A percentile compares a stretch with the other conserved stretches of the same genome.
These are phyloP conservation scores for Phallus indusiatus DNA, from an alignment of 768 basidiomycete genomes.

Conservation along the genomic window DNA sequence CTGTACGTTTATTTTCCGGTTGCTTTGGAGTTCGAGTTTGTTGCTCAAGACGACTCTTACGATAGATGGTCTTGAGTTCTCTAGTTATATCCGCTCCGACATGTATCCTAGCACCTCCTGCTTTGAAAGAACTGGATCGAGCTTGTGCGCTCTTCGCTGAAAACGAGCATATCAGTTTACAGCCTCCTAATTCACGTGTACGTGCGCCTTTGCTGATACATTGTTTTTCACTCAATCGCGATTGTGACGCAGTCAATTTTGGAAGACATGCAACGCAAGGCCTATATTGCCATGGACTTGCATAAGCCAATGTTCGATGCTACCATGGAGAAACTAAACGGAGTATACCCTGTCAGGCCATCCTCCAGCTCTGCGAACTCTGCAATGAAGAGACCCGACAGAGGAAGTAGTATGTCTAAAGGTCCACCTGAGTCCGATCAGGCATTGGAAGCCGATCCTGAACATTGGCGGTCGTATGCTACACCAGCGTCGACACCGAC, in stretches of 20 bases:
- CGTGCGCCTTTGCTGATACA: background rate
- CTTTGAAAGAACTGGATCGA: constrained; percentile 62
- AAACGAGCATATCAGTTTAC: constrained; percentile 3
- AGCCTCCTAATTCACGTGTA: constrained; percentile 5
- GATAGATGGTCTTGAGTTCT: constrained; percentile 63
- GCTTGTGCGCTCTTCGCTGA: constrained; percentile 45
- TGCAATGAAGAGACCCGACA: background rate
- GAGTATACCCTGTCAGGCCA: background rate
- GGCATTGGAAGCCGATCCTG: background rate
- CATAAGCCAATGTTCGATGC: background rate
- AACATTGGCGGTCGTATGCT: constrained; percentile 7
- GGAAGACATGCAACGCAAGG: constrained; percentile 9
- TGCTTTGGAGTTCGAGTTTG: background rate
- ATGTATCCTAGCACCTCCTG: constrained; percentile 62
- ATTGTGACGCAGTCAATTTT: background rate
- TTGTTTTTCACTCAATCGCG: background rate
- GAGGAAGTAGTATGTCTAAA: background rate
- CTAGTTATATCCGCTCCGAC: constrained; percentile 41
- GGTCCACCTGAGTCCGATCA: background rate
- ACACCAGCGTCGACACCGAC: constrained; percentile 3
- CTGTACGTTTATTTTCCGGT: constrained; percentile 31
- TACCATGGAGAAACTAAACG: background rate
- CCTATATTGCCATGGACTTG: constrained; percentile 2
- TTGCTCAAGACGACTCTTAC: constrained; percentile 37
- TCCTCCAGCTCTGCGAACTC: background rate